phyloP scores from a whole-genome alignment of 768 basidiomycete genomes.

The Chalciporus piperatus region DNA sequence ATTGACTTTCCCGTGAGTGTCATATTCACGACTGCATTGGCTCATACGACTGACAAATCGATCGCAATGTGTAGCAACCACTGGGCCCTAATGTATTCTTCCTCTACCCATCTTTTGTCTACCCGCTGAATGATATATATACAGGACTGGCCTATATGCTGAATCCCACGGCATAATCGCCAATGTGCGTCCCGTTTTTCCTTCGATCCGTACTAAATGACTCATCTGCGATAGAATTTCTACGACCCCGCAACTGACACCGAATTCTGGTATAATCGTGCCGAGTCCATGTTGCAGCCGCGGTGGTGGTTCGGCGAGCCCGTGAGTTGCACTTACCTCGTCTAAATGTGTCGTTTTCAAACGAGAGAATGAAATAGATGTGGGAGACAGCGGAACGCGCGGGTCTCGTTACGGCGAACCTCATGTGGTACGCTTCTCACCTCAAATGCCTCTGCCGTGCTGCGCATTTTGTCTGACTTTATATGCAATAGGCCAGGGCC shows the following conservation, averaged over 20 bases:
- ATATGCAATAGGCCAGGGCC: slow-evolving; percentile 70
- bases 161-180: slow-evolving; percentile 91
- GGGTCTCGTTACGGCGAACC: slow-evolving; percentile 73
- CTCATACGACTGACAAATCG: background rate
- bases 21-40: background rate
- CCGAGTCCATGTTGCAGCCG: slow-evolving; percentile 59
- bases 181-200: slow-evolving; percentile 51
- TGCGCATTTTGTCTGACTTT: background rate
- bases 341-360: background rate
- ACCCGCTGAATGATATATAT: background rate
- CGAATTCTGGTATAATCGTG: slow-evolving; percentile 71
- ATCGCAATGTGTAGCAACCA: slow-evolving; percentile 61
- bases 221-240: slow-evolving; percentile 59
- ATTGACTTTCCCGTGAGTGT: slow-evolving; percentile 87
- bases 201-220: background rate
- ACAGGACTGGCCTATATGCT: slow-evolving; percentile 84
- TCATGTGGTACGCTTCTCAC: slow-evolving; percentile 75
- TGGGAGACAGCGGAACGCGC: slow-evolving; percentile 85
- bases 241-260: slow-evolving; percentile 67
- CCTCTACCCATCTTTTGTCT: background rate
- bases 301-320: slow-evolving; percentile 91
- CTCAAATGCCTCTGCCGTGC: background rate
- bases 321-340: slow-evolving; percentile 42
- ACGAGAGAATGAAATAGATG: slow-evolving; percentile 50
- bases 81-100: slow-evolving; percentile 75